These are phyloP conservation scores for Kodamaea neixiangensis DNA, from an alignment of 805 yeast genomes.

Conservation along the genomic window DNA sequence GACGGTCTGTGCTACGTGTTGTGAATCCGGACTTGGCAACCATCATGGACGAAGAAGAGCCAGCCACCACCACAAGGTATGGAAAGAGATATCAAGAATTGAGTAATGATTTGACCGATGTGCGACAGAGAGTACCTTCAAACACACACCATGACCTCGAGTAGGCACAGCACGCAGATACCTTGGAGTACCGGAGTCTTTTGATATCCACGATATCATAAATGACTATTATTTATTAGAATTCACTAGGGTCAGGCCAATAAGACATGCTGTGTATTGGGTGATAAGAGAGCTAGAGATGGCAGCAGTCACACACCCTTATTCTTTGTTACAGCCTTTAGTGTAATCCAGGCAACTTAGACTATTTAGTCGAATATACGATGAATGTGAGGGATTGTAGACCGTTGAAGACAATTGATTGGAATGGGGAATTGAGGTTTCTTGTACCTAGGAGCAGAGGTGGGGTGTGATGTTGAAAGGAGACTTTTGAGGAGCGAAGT, in stretches of 20 bases:
- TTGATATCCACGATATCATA: not conserved
- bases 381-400: too few species aligned
- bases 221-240: not conserved
- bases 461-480: too few species aligned
- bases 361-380: not conserved
- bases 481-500: too few species aligned
- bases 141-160: conserved; percentile 3
- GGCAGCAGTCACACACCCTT: too few species aligned
- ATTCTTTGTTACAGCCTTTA: not conserved
- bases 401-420: too few species aligned
- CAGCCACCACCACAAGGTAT: conserved; percentile 2
- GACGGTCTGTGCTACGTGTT: conserved; percentile 60
- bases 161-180: not conserved
- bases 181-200: too few species aligned
- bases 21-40: conserved; percentile 56
- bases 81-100: conserved; percentile 9
- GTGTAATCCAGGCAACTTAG: not conserved
- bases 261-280: not conserved
- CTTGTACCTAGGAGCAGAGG: too few species aligned
- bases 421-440: too few species aligned
- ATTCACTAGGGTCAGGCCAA: not conserved
- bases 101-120: conserved; percentile 5
- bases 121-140: conserved; percentile 17
- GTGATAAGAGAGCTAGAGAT: too few species aligned
- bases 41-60: conserved; percentile 6